A percentile compares a stretch with the other conserved stretches of the same genome.
These are phyloP conservation scores for Yamadazyma atmosphaerica DNA, from an alignment of 1,139 yeast genomes.

Conservation along the genomic window DNA sequence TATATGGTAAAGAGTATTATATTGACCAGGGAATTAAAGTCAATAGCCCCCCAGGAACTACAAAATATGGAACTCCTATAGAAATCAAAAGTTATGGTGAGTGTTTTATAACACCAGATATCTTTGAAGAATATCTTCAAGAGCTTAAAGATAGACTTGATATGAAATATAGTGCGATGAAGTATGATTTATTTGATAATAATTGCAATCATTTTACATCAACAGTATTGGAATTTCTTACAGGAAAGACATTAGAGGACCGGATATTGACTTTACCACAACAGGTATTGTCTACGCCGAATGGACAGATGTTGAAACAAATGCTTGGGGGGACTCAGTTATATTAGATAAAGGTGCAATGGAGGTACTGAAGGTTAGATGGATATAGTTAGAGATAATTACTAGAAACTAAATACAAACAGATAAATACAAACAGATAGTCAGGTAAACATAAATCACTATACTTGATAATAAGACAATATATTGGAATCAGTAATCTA, in stretches of 20 bases:
- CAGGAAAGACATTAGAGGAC: conserved; percentile 52
- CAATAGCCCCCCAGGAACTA: conserved; percentile 44
- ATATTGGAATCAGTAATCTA: too few species aligned
- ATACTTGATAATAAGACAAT: too few species aligned
- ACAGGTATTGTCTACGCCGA: conserved; percentile 58
- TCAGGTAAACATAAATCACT: too few species aligned
- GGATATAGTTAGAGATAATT: too few species aligned
- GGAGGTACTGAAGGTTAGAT: too few species aligned
- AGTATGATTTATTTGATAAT: conserved; percentile 61
- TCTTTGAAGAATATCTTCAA: conserved; percentile 52
- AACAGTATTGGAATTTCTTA: conserved; percentile 57
- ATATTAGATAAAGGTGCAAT: neutral
- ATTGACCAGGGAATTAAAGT: conserved; percentile 62
- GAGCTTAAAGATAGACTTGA: conserved; percentile 46
- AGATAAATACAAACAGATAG: too few species aligned
- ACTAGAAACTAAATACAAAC: too few species aligned
- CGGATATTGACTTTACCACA: conserved; percentile 54
- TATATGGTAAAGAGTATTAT: conserved; percentile 54
- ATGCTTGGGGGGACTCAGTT: conserved; percentile 16
- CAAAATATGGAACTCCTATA: conserved; percentile 61
- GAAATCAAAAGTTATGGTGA: conserved; percentile 56
- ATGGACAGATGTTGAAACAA: conserved; percentile 47
- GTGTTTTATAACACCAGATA: conserved; percentile 52
- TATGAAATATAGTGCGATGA: conserved; percentile 44
- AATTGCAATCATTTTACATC: conserved; percentile 72